Conservation (phyloP, 306 rosid genomes). For the Trifolium dubium region DNA sequence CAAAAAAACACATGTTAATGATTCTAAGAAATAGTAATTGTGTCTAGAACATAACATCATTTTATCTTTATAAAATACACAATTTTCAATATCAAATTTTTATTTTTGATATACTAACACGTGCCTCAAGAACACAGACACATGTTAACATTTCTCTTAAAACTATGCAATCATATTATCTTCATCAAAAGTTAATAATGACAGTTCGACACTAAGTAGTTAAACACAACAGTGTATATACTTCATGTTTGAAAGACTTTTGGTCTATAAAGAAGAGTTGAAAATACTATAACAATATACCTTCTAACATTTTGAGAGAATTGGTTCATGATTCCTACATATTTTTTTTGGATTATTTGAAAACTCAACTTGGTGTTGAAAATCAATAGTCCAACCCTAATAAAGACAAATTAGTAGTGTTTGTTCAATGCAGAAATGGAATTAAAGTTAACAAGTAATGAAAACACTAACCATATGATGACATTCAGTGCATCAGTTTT, state of each 20-base stretch:
- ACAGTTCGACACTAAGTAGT: neutral
- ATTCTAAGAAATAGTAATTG: too few relatives aligned
- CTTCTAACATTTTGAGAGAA: slow-evolving; percentile 1
- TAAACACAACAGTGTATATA: neutral
- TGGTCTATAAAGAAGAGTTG: too few relatives aligned
- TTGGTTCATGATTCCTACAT: neutral
- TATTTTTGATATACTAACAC: too few relatives aligned
- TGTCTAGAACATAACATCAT: too few relatives aligned
- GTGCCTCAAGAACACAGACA: too few relatives aligned
- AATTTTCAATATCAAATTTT: too few relatives aligned
- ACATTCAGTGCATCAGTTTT: neutral
- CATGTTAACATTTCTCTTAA: too few relatives aligned
- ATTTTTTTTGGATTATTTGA: neutral
- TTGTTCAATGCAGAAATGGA: slow-evolving; percentile 7
- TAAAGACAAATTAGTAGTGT: slow-evolving; percentile 1
- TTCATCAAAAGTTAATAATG: neutral
- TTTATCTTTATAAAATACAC: too few relatives aligned
- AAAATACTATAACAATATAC: neutral
- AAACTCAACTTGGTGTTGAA: slow-evolving; percentile 16
- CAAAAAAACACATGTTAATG: too few relatives aligned
- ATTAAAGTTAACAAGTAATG: slow-evolving; percentile 12
- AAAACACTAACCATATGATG: neutral
- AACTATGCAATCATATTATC: too few relatives aligned
- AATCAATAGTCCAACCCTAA: neutral
- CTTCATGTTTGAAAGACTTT: neutral